phyloP scores from a whole-genome alignment of 1,284 basidiomycete genomes.

The Cutaneotrichosporon mucoides region DNA sequence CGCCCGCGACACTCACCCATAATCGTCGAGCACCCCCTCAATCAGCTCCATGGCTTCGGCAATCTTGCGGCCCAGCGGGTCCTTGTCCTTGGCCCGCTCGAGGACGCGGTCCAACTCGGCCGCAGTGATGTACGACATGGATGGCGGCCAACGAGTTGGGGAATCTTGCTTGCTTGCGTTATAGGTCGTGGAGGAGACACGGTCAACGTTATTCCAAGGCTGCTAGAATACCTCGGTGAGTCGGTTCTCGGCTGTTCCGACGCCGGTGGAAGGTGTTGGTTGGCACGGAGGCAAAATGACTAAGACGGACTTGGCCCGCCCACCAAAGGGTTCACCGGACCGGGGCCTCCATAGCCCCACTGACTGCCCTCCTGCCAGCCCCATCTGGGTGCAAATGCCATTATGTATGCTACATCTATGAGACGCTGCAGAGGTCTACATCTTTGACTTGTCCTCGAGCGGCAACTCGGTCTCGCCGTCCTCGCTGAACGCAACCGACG shows the following conservation, averaged over 20 bases:
- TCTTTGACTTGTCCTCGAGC: constrained; percentile 9
- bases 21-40: constrained; percentile 63
- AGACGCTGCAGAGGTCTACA: no score
- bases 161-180: neutral
- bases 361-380: no score
- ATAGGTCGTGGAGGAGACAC: no score
- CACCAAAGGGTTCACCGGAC: no score
- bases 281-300: no score
- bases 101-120: constrained; percentile 30
- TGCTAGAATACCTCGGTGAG: no score
- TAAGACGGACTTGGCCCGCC: no score
- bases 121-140: constrained; percentile 14
- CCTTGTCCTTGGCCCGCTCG: constrained; percentile 25
- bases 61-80: constrained; percentile 56
- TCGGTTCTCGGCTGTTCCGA: neutral
- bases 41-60: constrained; percentile 73
- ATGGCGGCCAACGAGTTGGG: neutral
- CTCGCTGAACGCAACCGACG: constrained; percentile 25
- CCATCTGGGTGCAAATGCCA: no score
- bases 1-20: neutral
- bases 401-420: neutral
- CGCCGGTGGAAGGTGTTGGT: neutral
- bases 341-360: no score
- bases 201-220: no score
- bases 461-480: constrained; percentile 40